Evolutionary conservation across 306 rosid genomes (phyloP).

Genomic region (Bauhinia variegata): DNA sequence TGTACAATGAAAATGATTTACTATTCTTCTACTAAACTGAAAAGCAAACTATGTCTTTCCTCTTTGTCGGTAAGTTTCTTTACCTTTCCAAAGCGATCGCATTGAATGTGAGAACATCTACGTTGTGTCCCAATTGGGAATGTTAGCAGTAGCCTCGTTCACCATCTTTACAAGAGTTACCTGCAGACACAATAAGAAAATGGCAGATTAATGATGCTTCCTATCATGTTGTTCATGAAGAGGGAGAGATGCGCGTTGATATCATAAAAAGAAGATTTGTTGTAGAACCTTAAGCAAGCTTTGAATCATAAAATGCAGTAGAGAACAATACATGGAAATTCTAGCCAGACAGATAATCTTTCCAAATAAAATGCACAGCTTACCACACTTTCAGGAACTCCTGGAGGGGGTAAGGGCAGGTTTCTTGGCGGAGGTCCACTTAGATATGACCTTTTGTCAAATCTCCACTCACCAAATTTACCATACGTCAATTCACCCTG

Average conservation of each 20-base stretch:
- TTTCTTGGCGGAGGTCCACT: slow-evolving; percentile 85
- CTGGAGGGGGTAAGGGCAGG: slow-evolving; percentile 86
- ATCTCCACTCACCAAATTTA: slow-evolving; percentile 92
- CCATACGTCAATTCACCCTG: slow-evolving; percentile 95
- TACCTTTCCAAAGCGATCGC: background rate
- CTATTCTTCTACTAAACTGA: slow-evolving; percentile 30
- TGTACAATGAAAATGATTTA: slow-evolving; percentile 35
- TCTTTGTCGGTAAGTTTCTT: background rate
- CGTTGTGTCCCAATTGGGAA: slow-evolving; percentile 70
- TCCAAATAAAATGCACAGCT: slow-evolving; percentile 24
- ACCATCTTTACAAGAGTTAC: slow-evolving; percentile 86
- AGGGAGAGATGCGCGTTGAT: background rate
- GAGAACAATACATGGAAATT: background rate
- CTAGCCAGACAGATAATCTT: slow-evolving; percentile 26
- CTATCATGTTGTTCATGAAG: background rate
- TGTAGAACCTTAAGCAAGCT: background rate
- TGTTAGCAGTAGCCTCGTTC: slow-evolving; percentile 85
- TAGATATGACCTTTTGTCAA: slow-evolving; percentile 88
- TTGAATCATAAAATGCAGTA: slow-evolving; percentile 3
- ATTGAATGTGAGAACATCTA: slow-evolving; percentile 33
- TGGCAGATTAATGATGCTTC: slow-evolving; percentile 26
- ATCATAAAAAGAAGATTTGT: background rate
- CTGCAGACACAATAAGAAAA: slow-evolving; percentile 47
- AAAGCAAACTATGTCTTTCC: background rate
- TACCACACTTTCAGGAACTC: slow-evolving; percentile 99